A percentile compares a stretch with the other conserved stretches of the same genome.
Evolutionary conservation across 2,329 filamentous ascomycete species (phyloP).

Genomic region (Fusarium heterosporum): DNA sequence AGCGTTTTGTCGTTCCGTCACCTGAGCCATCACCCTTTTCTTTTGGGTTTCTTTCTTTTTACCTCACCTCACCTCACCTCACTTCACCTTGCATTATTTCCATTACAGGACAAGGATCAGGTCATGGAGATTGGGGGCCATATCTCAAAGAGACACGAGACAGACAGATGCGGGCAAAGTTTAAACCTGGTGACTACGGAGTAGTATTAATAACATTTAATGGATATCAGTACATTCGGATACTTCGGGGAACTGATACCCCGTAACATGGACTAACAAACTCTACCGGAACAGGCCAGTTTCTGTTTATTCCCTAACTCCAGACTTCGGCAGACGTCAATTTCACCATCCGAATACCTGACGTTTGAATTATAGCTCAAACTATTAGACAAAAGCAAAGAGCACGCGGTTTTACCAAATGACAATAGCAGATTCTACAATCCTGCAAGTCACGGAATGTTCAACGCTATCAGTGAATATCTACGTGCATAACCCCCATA

Average conservation of each 20-base stretch:
- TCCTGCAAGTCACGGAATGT: neutral
- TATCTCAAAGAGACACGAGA: neutral
- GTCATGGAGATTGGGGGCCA: constrained; percentile 5
- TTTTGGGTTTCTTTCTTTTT: neutral
- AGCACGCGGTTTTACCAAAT: constrained; percentile 2
- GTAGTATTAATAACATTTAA: neutral
- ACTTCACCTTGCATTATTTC: neutral
- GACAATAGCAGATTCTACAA: neutral
- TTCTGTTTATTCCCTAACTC: constrained; percentile 12
- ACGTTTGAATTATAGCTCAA: neutral
- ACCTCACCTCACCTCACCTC: constrained; percentile 14
- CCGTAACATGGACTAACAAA: constrained; percentile 17
- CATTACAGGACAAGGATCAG: neutral
- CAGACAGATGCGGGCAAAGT: constrained; percentile 10
- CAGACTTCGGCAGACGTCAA: neutral
- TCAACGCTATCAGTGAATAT: neutral
- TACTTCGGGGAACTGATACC: constrained; percentile 29
- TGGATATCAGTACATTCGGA: constrained; percentile 7
- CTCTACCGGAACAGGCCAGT: constrained; percentile 23
- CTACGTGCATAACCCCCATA: neutral
- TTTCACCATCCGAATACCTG: neutral
- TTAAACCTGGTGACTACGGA: neutral
- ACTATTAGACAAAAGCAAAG: neutral
- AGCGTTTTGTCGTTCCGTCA: constrained; percentile 49
- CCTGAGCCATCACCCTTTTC: constrained; percentile 43